A percentile compares a stretch with the other conserved stretches of the same genome.
These are phyloP conservation scores for California macrophylla DNA, from an alignment of 441 rosid species.

Conservation along the genomic window DNA sequence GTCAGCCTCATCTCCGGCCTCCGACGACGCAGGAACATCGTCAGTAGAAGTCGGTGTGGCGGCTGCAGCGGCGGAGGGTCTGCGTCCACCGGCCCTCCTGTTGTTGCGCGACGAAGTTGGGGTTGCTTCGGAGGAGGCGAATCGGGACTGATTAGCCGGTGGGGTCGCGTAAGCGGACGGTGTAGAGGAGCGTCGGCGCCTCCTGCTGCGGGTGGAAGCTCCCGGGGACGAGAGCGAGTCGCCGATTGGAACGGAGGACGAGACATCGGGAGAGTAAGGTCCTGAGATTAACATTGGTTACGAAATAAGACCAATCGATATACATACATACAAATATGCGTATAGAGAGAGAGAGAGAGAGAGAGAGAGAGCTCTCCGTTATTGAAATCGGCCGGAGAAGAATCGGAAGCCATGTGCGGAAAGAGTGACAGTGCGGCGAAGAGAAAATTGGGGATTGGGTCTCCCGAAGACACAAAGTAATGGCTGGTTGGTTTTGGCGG, in stretches of 20 bases:
- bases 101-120: slow-evolving; percentile 44
- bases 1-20: slow-evolving; percentile 53
- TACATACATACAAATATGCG: neutral
- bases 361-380: slow-evolving; percentile 26
- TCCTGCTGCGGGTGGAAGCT: slow-evolving; percentile 11
- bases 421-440: slow-evolving; percentile 7
- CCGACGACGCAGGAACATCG: slow-evolving; percentile 44
- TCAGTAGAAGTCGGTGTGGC: slow-evolving; percentile 35
- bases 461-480: no score
- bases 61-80: slow-evolving; percentile 18
- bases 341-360: neutral
- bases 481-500: neutral
- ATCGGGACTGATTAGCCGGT: slow-evolving; percentile 37
- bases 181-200: slow-evolving; percentile 22
- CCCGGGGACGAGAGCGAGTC: slow-evolving; percentile 61
- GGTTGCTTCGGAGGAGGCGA: slow-evolving; percentile 32
- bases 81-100: slow-evolving; percentile 23
- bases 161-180: slow-evolving; percentile 36
- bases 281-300: slow-evolving; percentile 24
- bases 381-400: slow-evolving; percentile 37
- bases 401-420: slow-evolving; percentile 54
- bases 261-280: slow-evolving; percentile 66
- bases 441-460: neutral
- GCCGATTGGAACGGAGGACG: slow-evolving; percentile 60
- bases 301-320: neutral